A percentile compares a stretch with the other conserved stretches of the same genome.
Conservation (phyloP, 176 grass and related monocot species). For the Pharus latifolius region DNA sequence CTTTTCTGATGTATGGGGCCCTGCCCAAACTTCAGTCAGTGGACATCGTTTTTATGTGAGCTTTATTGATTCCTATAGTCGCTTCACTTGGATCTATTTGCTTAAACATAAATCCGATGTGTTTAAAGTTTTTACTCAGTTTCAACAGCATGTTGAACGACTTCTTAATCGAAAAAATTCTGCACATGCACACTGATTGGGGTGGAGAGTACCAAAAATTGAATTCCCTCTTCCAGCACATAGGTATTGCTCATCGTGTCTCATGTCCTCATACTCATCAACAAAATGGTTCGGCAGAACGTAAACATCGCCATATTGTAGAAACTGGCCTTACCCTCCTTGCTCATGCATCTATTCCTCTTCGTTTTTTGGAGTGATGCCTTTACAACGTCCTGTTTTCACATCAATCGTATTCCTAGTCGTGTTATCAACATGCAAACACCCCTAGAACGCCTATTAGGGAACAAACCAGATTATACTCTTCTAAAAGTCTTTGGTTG, state of each 20-base stretch:
- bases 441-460: no score
- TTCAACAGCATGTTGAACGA: not conserved
- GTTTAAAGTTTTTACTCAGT: not conserved
- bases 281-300: not conserved
- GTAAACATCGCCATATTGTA: not conserved
- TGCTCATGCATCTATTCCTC: no score
- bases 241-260: not conserved
- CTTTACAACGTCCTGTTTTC: no score
- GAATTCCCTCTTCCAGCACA: not conserved
- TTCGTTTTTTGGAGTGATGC: no score
- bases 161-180: not conserved
- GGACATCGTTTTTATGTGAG: not conserved
- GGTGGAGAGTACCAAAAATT: not conserved
- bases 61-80: not conserved
- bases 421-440: no score
- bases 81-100: not conserved
- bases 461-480: no score
- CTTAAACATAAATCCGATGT: not conserved
- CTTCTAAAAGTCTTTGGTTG: no score
- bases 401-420: no score
- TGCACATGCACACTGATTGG: not conserved
- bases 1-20: not conserved
- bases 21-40: not conserved
- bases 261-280: not conserved
- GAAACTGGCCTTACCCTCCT: no score